These are phyloP conservation scores for Seiridium cupressi DNA, from an alignment of 2,329 filamentous ascomycete genomes.

Conservation along the genomic window DNA sequence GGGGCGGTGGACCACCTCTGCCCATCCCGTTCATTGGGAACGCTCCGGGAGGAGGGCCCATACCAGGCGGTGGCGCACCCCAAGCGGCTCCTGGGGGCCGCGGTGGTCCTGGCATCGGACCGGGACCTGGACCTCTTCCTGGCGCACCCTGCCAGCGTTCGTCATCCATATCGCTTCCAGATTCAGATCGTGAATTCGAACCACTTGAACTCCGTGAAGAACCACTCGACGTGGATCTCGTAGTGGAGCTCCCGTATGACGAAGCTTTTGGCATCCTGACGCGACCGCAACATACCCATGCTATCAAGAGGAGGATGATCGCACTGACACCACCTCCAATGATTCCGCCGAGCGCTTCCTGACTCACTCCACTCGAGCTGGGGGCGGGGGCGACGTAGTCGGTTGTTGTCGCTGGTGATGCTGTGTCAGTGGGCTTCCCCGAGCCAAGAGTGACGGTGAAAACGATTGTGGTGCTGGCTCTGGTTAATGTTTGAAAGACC, in stretches of 20 bases:
- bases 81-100: not conserved
- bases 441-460: conserved; percentile 6
- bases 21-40: not conserved
- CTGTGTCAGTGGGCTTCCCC: not conserved
- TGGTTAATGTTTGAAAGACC: not conserved
- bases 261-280: not conserved
- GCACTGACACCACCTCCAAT: conserved; percentile 9
- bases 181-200: not conserved
- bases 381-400: not conserved
- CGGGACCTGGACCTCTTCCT: not conserved
- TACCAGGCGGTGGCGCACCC: not conserved
- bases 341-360: conserved; percentile 9
- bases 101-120: not conserved
- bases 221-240: not conserved
- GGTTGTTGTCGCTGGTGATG: not conserved
- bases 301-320: conserved; percentile 4
- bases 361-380: conserved; percentile 1
- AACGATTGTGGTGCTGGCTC: not conserved
- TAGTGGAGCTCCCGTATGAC: not conserved
- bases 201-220: not conserved
- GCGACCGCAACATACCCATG: conserved; percentile 5
- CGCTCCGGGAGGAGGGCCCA: not conserved
- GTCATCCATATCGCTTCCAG: conserved; percentile 2
- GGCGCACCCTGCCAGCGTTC: not conserved
- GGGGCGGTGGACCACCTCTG: conserved; percentile 11